Evolutionary conservation across 805 yeast species (phyloP).

Genomic region (Candida insectorum): DNA sequence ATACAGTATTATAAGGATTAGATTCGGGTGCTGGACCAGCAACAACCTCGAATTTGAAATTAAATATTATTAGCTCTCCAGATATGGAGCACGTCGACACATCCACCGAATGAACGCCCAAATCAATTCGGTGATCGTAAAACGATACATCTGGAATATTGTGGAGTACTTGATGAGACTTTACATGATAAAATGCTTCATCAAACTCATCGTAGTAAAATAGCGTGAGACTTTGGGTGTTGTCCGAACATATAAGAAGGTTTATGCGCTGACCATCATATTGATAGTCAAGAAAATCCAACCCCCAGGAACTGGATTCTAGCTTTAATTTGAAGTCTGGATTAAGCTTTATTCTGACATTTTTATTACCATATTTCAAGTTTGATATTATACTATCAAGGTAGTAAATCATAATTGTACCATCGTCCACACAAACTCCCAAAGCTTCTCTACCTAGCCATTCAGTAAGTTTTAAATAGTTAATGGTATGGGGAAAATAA

Average conservation of each 20-base stretch:
- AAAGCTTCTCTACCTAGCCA: conserved; percentile 36
- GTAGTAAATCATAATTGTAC: conserved; percentile 36
- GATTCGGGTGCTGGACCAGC: conserved; percentile 23
- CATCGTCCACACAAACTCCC: conserved; percentile 54
- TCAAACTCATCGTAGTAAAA: conserved; percentile 30
- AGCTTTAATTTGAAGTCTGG: conserved; percentile 28
- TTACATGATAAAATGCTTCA: conserved; percentile 25
- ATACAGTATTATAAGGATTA: conserved; percentile 10
- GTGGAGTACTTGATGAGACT: conserved; percentile 44
- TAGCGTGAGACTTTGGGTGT: conserved; percentile 44
- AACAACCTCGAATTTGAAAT: conserved; percentile 24
- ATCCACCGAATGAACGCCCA: conserved; percentile 24
- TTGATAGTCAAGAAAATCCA: conserved; percentile 38
- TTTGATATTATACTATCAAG: background rate
- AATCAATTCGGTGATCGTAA: conserved; percentile 6
- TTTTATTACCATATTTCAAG: conserved; percentile 8
- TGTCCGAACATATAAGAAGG: conserved; percentile 51
- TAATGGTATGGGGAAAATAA: conserved; percentile 53
- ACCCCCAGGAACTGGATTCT: conserved; percentile 59
- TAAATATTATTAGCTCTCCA: conserved; percentile 42
- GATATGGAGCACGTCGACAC: conserved; percentile 42
- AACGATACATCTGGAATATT: conserved; percentile 56
- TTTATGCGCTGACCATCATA: conserved; percentile 15
- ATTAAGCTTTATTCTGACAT: conserved; percentile 17
- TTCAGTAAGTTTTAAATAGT: conserved; percentile 39